phyloP scores from a whole-genome alignment of 164 flowering plant genomes.

The Kingdonia uniflora region DNA sequence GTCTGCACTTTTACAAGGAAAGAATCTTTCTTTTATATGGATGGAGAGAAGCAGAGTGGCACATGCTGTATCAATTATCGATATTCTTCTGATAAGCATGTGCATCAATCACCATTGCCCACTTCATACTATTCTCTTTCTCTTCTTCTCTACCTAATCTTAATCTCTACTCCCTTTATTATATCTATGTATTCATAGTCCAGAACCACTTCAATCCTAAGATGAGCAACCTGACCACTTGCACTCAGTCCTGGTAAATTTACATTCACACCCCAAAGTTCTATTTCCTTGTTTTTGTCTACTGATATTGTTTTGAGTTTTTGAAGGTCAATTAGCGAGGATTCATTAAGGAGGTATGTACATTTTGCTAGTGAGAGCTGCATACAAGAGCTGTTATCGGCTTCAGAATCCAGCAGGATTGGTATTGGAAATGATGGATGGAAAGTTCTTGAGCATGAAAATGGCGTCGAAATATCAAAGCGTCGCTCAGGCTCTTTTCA shows the following conservation, averaged over 20 bases:
- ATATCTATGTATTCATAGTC: too few relatives aligned
- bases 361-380: conserved; percentile 78
- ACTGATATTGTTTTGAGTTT: neutral
- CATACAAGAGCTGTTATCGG: conserved; percentile 71
- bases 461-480: conserved; percentile 77
- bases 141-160: conserved; percentile 3
- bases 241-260: conserved; percentile 48
- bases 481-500: conserved; percentile 57
- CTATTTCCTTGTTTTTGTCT: neutral
- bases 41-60: conserved; percentile 25
- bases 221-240: conserved; percentile 9
- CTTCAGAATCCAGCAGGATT: conserved; percentile 36
- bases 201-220: too few relatives aligned
- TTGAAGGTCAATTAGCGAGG: conserved; percentile 73
- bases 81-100: conserved; percentile 34
- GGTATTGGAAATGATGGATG: conserved; percentile 30
- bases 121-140: conserved; percentile 29
- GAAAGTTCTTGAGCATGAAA: conserved; percentile 45
- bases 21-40: conserved; percentile 30
- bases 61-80: conserved; percentile 47
- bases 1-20: too few relatives aligned
- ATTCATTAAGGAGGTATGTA: conserved; percentile 69
- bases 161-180: neutral
- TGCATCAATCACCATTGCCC: too few relatives aligned
- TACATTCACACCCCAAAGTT: too few relatives aligned